Evolutionary conservation across 1,284 basidiomycete species (phyloP).

Genomic region (Psilocybe mexicana): DNA sequence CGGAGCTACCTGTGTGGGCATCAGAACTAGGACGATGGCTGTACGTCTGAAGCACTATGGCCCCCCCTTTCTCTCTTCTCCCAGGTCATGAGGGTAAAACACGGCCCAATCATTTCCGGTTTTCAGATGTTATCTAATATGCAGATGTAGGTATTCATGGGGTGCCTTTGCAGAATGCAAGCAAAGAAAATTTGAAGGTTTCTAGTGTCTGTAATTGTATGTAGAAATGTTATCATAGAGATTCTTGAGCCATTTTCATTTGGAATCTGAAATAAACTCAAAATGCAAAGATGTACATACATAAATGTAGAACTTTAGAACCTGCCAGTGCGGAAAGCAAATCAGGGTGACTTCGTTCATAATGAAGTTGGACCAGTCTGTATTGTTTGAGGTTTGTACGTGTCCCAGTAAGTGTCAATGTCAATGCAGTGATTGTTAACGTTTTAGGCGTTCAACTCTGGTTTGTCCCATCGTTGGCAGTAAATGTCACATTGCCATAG

Average conservation of each 20-base stretch:
- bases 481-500: slow-evolving; percentile 6
- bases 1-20: slow-evolving; percentile 60
- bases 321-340: no score
- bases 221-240: slow-evolving; percentile 13
- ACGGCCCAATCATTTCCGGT: slow-evolving; percentile 8
- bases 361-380: no score
- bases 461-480: slow-evolving; percentile 6
- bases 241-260: background rate
- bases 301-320: no score
- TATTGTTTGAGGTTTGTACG: no score
- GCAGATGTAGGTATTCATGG: background rate
- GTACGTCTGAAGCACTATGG: slow-evolving; percentile 40
- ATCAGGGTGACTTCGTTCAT: no score
- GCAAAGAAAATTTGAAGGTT: slow-evolving; percentile 2
- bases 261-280: background rate
- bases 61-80: slow-evolving; percentile 7
- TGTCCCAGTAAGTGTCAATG: no score
- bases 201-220: slow-evolving; percentile 10
- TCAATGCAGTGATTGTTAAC: no score
- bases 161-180: slow-evolving; percentile 9
- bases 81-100: slow-evolving; percentile 5
- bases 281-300: no score
- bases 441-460: background rate
- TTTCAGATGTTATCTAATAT: slow-evolving; percentile 15
- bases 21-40: slow-evolving; percentile 61